Conservation (phyloP, 768 basidiomycete genomes). For the Mycena chlorophos region DNA sequence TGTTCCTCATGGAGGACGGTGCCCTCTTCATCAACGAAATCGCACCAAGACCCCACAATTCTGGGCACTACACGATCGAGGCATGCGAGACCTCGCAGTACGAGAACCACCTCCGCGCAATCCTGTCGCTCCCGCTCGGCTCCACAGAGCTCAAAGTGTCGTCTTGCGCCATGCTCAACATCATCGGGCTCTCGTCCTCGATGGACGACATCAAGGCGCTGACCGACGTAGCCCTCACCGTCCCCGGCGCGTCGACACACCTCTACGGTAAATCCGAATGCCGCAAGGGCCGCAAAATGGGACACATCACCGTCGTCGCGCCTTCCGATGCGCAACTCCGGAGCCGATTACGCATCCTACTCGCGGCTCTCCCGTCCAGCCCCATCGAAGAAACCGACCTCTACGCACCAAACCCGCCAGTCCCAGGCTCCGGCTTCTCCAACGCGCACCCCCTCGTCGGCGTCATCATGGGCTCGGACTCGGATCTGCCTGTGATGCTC, state of each 20-base stretch:
- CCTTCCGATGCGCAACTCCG: constrained; percentile 75
- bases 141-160: neutral
- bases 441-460: constrained; percentile 78
- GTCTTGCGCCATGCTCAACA: neutral
- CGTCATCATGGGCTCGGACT: constrained; percentile 98
- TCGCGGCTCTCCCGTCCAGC: constrained; percentile 60
- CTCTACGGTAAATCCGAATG: constrained; percentile 91
- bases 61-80: constrained; percentile 82
- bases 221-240: constrained; percentile 57
- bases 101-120: neutral
- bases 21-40: neutral
- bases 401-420: constrained; percentile 50
- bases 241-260: constrained; percentile 80
- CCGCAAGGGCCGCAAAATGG: constrained; percentile 94
- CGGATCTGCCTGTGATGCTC: constrained; percentile 92
- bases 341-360: constrained; percentile 68
- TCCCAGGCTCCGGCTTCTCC: constrained; percentile 53
- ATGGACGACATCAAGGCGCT: constrained; percentile 60
- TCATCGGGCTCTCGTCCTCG: constrained; percentile 48
- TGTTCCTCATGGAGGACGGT: constrained; percentile 37
- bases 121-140: neutral
- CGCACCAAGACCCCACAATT: constrained; percentile 74
- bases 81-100: neutral
- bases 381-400: constrained; percentile 49
- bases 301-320: constrained; percentile 90